phyloP scores from a whole-genome alignment of 1,284 basidiomycete species.

The Earliella scabrosa region DNA sequence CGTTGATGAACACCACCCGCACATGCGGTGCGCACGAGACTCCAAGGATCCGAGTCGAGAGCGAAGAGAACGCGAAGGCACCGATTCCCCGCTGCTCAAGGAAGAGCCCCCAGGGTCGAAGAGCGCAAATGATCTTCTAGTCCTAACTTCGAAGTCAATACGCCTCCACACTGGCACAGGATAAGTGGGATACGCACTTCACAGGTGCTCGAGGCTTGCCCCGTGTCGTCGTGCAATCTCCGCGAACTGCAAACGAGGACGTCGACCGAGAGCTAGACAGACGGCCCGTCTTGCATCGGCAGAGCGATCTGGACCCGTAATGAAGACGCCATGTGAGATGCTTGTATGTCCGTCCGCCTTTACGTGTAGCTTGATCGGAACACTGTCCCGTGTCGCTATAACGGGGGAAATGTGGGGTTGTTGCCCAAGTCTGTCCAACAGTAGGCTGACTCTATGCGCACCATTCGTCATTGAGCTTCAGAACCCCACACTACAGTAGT shows the following conservation, averaged over 20 bases:
- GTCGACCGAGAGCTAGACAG: conserved; percentile 6
- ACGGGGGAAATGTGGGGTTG: too few relatives aligned
- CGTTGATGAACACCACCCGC: neutral
- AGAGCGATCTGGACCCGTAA: neutral
- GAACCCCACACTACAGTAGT: neutral
- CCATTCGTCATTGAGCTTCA: neutral
- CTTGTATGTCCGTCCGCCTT: neutral
- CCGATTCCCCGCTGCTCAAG: neutral
- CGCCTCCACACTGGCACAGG: neutral
- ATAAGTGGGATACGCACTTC: neutral
- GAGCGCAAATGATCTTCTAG: conserved; percentile 1
- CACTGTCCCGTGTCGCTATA: neutral
- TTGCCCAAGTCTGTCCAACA: neutral
- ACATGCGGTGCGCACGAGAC: neutral
- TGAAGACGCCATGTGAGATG: neutral
- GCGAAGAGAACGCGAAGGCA: neutral
- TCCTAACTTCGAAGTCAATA: neutral
- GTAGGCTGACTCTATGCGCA: neutral
- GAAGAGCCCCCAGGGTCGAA: conserved; percentile 3
- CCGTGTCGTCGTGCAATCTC: conserved; percentile 2
- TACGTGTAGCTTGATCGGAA: conserved; percentile 1
- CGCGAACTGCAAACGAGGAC: neutral
- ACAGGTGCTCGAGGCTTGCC: neutral
- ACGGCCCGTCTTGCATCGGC: neutral
- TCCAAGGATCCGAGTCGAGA: neutral